phyloP scores from a whole-genome alignment of 345 rosid species.

The Odontarrhena argentea region DNA sequence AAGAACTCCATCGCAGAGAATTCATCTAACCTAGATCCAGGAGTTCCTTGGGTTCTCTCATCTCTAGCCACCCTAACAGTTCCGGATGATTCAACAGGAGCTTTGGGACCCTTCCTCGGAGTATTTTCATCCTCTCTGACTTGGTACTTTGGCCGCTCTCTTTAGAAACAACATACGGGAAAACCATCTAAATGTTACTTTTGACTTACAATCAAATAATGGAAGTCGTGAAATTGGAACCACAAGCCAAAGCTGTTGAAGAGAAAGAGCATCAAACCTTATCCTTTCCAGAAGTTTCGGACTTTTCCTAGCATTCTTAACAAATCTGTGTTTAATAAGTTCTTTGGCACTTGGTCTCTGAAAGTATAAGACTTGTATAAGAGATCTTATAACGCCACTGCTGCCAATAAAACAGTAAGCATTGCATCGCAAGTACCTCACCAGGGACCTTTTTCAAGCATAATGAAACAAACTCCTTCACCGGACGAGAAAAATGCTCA shows the following conservation, averaged over 20 bases:
- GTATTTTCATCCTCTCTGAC: constrained; percentile 67
- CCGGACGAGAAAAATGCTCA: constrained; percentile 92
- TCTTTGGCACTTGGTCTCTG: constrained; percentile 97
- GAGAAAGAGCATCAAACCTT: constrained; percentile 56
- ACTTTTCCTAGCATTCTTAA: constrained; percentile 81
- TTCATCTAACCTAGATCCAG: constrained; percentile 65
- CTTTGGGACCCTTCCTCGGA: constrained; percentile 51
- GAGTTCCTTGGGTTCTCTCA: constrained; percentile 59
- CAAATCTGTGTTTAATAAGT: constrained; percentile 82
- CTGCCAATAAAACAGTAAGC: constrained; percentile 15
- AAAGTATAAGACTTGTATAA: constrained; percentile 38
- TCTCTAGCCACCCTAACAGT: constrained; percentile 79
- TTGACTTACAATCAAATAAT: constrained; percentile 20
- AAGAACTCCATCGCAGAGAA: constrained; percentile 16
- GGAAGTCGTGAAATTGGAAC: neutral
- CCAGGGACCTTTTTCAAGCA: constrained; percentile 83
- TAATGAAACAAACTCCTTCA: constrained; percentile 91
- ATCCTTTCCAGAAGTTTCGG: constrained; percentile 88
- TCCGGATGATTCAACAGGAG: constrained; percentile 58
- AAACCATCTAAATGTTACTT: constrained; percentile 36
- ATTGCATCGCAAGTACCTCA: constrained; percentile 58
- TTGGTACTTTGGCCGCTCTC: constrained; percentile 88
- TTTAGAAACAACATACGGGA: constrained; percentile 37
- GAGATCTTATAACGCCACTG: constrained; percentile 20
- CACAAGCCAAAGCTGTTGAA: constrained; percentile 26